Conservation (phyloP, 1,139 yeast species). For the Saccharomyces hybrid region DNA sequence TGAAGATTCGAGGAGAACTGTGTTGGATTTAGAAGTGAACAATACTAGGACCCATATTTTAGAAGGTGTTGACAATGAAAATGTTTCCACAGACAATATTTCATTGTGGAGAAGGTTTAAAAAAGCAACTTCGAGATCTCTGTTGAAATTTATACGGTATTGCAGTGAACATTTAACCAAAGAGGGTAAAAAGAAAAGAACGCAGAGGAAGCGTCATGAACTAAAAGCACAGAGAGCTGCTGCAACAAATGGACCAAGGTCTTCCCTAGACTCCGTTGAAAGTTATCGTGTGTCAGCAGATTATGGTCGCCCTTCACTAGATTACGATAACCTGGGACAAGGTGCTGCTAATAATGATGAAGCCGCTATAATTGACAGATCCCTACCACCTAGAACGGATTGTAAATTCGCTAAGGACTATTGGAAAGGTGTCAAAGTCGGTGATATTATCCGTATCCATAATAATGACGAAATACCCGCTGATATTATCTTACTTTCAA, state of each 20-base stretch:
- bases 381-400: slow-evolving; percentile 25
- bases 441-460: slow-evolving; percentile 77
- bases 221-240: slow-evolving; percentile 11
- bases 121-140: slow-evolving; percentile 39
- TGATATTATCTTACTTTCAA: slow-evolving; percentile 68
- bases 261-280: slow-evolving; percentile 28
- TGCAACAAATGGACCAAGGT: slow-evolving; percentile 20
- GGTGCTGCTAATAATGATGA: slow-evolving; percentile 13
- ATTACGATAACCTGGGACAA: slow-evolving; percentile 19
- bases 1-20: slow-evolving; percentile 83
- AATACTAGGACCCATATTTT: slow-evolving; percentile 78
- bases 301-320: slow-evolving; percentile 25
- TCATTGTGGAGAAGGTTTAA: slow-evolving; percentile 57
- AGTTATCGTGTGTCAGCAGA: slow-evolving; percentile 28
- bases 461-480: slow-evolving; percentile 93
- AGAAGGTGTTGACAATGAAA: slow-evolving; percentile 61
- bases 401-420: slow-evolving; percentile 54
- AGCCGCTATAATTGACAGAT: slow-evolving; percentile 22
- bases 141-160: slow-evolving; percentile 28
- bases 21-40: slow-evolving; percentile 75
- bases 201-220: slow-evolving; percentile 18
- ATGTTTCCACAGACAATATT: slow-evolving; percentile 57
- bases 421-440: slow-evolving; percentile 88
- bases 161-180: slow-evolving; percentile 34
- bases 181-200: slow-evolving; percentile 32